phyloP scores from a whole-genome alignment of 2,329 filamentous ascomycete species.

The Pyrenophora seminiperda region DNA sequence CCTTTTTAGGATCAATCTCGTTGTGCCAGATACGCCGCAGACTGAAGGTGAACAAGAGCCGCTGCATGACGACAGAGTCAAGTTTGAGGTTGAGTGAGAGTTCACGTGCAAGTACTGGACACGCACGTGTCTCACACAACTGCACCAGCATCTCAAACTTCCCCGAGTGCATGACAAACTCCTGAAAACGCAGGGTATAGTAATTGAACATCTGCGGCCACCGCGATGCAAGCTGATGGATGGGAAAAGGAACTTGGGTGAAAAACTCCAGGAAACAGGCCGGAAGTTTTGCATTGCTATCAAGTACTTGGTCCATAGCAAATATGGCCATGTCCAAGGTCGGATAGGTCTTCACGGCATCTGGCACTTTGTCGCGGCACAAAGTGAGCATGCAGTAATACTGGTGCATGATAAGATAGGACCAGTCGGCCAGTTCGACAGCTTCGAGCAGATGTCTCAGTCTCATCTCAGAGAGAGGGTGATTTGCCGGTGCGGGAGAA shows the following conservation, averaged over 20 bases:
- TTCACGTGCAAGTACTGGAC: constrained; percentile 64
- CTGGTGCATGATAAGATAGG: constrained; percentile 40
- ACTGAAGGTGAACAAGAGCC: constrained; percentile 59
- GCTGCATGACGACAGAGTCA: constrained; percentile 59
- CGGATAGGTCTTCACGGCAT: constrained; percentile 45
- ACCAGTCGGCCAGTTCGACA: constrained; percentile 33
- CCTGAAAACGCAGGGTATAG: constrained; percentile 39
- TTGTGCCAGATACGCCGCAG: constrained; percentile 51
- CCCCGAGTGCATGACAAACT: constrained; percentile 51
- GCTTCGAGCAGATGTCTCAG: constrained; percentile 45
- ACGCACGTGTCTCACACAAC: constrained; percentile 36
- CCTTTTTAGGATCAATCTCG: background rate
- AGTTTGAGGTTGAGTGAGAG: constrained; percentile 56
- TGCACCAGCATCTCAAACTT: constrained; percentile 16
- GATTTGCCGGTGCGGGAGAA: background rate
- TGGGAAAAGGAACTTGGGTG: constrained; percentile 53
- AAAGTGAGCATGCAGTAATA: constrained; percentile 36
- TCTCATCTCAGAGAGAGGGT: constrained; percentile 17
- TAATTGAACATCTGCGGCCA: constrained; percentile 35
- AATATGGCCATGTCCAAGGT: constrained; percentile 36
- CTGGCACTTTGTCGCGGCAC: constrained; percentile 45
- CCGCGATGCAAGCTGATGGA: constrained; percentile 32
- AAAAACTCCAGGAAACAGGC: constrained; percentile 53
- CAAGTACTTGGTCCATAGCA: constrained; percentile 53
- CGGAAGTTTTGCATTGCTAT: constrained; percentile 52